Percentiles rank a stretch among this genome's conserved stretches.
Conservation (phyloP, 1,284 basidiomycete species). For the Cutaneotrichosporon daszewskae region DNA sequence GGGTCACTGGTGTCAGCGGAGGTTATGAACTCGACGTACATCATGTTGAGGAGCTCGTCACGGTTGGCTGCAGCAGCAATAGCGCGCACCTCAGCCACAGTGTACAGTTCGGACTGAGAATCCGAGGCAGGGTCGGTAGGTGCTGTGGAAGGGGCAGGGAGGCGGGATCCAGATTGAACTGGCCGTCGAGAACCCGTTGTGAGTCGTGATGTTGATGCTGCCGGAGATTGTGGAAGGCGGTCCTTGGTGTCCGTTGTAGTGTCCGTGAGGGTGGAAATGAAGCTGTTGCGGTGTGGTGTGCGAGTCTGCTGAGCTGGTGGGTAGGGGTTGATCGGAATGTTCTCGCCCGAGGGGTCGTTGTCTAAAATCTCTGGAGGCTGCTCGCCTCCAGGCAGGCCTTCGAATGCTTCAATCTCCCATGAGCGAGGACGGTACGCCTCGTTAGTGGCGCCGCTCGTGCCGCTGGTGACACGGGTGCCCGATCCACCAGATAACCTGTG, state of each 20-base stretch:
- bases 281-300: neutral
- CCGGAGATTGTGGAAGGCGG: neutral
- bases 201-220: neutral
- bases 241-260: neutral
- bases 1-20: neutral
- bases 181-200: neutral
- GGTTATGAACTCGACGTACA: neutral
- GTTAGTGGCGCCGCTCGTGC: neutral
- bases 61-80: no score
- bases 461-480: neutral
- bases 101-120: no score
- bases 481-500: no score
- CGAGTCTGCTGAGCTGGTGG: neutral
- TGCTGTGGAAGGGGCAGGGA: neutral
- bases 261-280: neutral
- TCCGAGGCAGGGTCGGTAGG: neutral
- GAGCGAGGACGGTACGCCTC: neutral
- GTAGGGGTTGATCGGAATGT: neutral
- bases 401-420: constrained; percentile 2
- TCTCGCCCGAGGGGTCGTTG: neutral
- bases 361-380: neutral
- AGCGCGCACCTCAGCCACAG: no score
- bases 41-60: no score
- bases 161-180: no score
- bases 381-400: neutral